Conservation (phyloP, 441 rosid species). For the Adansonia gregorii region DNA sequence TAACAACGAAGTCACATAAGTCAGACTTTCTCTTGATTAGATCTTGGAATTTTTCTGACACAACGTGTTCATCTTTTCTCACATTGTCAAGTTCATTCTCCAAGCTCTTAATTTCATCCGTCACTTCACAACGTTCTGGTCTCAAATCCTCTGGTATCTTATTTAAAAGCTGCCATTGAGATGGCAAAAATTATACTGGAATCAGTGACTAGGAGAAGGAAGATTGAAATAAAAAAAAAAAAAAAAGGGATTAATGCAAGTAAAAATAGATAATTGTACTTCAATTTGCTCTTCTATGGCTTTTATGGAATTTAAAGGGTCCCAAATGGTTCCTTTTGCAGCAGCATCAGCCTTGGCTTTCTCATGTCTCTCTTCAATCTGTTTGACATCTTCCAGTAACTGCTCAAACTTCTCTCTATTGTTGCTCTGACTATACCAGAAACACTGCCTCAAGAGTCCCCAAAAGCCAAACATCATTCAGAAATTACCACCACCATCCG, state of each 20-base stretch:
- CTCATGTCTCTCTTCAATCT: constrained; percentile 4
- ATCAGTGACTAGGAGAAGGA: background rate
- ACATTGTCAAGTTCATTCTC: background rate
- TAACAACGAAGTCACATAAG: background rate
- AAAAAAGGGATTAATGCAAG: background rate
- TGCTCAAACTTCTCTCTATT: constrained; percentile 4
- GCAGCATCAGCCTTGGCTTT: background rate
- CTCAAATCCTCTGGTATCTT: constrained; percentile 8
- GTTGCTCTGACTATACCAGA: constrained; percentile 9
- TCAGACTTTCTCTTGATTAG: background rate
- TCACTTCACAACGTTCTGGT: constrained; percentile 8
- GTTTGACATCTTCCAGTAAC: background rate
- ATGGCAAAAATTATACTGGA: background rate
- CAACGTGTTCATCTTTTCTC: background rate
- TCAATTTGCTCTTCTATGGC: constrained; percentile 18
- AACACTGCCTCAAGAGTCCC: constrained; percentile 6
- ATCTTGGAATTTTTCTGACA: background rate
- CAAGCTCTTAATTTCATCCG: background rate
- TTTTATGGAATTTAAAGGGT: constrained; percentile 16
- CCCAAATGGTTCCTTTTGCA: background rate
- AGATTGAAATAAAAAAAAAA: no score
- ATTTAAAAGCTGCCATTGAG: constrained; percentile 2
- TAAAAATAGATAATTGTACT: background rate
- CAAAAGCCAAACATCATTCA: background rate
- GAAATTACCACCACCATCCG: background rate